phyloP scores from a whole-genome alignment of 2,329 filamentous ascomycete genomes.

The Pyrenophora teres region DNA sequence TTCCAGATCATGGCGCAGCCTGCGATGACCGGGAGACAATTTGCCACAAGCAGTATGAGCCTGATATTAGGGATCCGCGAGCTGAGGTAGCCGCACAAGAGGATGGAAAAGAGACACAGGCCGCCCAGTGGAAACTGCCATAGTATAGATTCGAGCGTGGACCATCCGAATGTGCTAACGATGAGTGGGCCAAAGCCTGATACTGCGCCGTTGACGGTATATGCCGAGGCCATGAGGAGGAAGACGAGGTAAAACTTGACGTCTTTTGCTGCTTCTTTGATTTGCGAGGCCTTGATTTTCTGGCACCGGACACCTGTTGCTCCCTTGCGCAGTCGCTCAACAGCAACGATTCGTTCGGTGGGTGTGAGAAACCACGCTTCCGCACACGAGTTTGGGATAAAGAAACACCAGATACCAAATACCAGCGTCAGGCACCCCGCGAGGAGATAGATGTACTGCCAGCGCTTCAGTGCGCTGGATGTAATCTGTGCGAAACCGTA shows the following conservation, averaged over 20 bases:
- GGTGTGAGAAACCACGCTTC: conserved; percentile 70
- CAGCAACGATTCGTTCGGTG: conserved; percentile 63
- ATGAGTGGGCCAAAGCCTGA: conserved; percentile 47
- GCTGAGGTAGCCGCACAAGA: conserved; percentile 68
- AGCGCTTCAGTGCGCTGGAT: conserved; percentile 52
- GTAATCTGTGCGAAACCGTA: conserved; percentile 48
- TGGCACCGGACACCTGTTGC: conserved; percentile 59
- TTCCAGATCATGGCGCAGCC: conserved; percentile 79
- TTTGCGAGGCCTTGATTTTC: conserved; percentile 58
- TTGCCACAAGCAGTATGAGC: conserved; percentile 66
- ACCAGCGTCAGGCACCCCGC: conserved; percentile 59
- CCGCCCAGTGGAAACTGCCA: conserved; percentile 76
- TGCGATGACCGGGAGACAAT: conserved; percentile 74
- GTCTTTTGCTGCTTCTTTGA: conserved; percentile 54
- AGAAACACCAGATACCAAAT: conserved; percentile 70
- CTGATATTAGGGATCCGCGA: conserved; percentile 66
- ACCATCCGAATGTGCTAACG: conserved; percentile 51
- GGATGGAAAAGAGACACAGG: conserved; percentile 69
- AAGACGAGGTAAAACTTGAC: conserved; percentile 51
- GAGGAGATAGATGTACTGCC: conserved; percentile 73
- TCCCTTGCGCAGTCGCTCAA: conserved; percentile 53
- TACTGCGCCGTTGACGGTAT: conserved; percentile 59
- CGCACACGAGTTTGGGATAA: conserved; percentile 67
- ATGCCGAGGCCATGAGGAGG: conserved; percentile 54
- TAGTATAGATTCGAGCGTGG: conserved; percentile 43